These are phyloP conservation scores for Kluyveromyces starmeri DNA, from an alignment of 805 yeast species.

Conservation along the genomic window DNA sequence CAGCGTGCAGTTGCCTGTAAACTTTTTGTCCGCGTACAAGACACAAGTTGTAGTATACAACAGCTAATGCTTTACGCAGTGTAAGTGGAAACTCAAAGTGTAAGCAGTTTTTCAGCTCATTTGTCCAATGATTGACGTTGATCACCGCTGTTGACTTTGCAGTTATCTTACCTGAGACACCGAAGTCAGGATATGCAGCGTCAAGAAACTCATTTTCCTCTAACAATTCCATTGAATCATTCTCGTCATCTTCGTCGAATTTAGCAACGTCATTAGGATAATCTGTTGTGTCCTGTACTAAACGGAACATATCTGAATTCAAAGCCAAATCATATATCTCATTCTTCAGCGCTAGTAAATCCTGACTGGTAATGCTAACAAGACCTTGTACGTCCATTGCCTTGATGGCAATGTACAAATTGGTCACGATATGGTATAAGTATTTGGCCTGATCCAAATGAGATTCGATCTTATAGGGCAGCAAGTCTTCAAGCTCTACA, in stretches of 20 bases:
- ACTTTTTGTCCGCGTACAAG: conserved; percentile 64
- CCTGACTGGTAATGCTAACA: conserved; percentile 57
- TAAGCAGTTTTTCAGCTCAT: conserved; percentile 71
- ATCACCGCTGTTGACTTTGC: conserved; percentile 66
- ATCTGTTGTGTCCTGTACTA: conserved; percentile 24
- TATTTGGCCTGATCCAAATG: conserved; percentile 63
- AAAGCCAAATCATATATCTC: conserved; percentile 40
- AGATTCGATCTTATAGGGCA: conserved; percentile 72
- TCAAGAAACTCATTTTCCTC: conserved; percentile 23
- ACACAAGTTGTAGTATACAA: conserved; percentile 62
- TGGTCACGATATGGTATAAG: conserved; percentile 69
- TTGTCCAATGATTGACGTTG: conserved; percentile 76
- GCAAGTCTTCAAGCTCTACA: conserved; percentile 28
- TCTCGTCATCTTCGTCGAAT: conserved; percentile 36
- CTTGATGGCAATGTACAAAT: conserved; percentile 67
- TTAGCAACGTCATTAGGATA: conserved; percentile 32
- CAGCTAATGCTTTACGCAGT: conserved; percentile 51
- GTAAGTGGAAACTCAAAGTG: conserved; percentile 66
- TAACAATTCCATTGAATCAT: conserved; percentile 23
- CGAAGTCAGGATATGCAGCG: conserved; percentile 30
- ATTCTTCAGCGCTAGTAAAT: conserved; percentile 40
- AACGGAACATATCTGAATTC: conserved; percentile 42
- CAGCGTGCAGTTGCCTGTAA: conserved; percentile 50
- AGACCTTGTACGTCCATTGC: conserved; percentile 69
- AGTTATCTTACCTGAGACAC: conserved; percentile 47